phyloP scores from a whole-genome alignment of 495 filamentous ascomycete species.

The Neurospora pannonica region DNA sequence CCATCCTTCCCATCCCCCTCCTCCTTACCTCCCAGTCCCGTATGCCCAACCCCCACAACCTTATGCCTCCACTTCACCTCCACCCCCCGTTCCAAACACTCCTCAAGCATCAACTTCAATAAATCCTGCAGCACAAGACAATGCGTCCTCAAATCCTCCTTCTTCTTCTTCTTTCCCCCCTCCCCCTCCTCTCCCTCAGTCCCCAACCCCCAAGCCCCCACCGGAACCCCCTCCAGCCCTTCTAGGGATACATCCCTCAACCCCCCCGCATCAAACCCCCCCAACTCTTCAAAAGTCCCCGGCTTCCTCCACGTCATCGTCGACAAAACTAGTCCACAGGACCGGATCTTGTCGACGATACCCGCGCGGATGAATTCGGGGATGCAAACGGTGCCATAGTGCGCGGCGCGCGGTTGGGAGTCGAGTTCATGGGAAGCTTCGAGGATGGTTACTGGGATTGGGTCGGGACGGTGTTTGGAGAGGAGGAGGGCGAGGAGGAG shows the following conservation, averaged over 20 bases:
- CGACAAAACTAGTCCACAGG: slow-evolving; percentile 38
- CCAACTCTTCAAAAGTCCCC: not conserved
- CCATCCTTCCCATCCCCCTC: not conserved
- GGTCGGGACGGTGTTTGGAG: slow-evolving; percentile 28
- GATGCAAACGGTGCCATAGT: slow-evolving; percentile 45
- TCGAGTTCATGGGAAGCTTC: slow-evolving; percentile 43
- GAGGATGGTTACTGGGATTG: slow-evolving; percentile 44
- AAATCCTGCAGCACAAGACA: slow-evolving; percentile 29
- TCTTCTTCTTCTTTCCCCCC: not conserved
- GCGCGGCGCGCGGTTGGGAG: slow-evolving; percentile 45
- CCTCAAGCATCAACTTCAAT: slow-evolving; percentile 36
- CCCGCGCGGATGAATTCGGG: slow-evolving; percentile 47
- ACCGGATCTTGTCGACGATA: slow-evolving; percentile 43
- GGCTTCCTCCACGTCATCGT: slow-evolving; percentile 45
- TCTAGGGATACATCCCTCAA: not conserved
- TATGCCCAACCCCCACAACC: slow-evolving; percentile 39
- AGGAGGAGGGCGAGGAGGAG: slow-evolving; percentile 48
- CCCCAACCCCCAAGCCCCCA: not conserved
- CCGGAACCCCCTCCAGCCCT: not conserved
- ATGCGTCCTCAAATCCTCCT: slow-evolving; percentile 29
- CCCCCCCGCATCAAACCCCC: not conserved
- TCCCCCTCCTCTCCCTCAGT: too few relatives aligned
- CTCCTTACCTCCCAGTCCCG: not conserved
- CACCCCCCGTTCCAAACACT: slow-evolving; percentile 35
- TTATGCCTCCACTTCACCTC: slow-evolving; percentile 39